Base-by-base conservation (phyloP, 345 rosid genomes). In the Eucalyptus tenuipes region DNA sequence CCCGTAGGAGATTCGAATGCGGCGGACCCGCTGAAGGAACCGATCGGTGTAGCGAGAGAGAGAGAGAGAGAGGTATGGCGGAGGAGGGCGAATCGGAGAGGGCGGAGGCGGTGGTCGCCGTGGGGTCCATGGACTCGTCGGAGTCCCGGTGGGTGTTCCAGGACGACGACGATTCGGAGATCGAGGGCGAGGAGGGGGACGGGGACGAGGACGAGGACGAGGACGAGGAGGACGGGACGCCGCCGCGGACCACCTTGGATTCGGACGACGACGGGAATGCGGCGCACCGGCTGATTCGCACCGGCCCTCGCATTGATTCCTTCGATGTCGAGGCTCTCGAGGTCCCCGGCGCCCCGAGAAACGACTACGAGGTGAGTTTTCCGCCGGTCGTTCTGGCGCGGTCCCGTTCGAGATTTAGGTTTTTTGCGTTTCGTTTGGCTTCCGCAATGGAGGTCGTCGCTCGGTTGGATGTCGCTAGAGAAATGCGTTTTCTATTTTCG, bases 281-380 rank as follows among this genome's bases (percentile, higher is more conserved):
- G 8, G 98, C 93, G 92, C 97, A 97, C 80, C 94, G 95, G 45
- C 87, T 98, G 95, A 93, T 98, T 92, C 98, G 99, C 31, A 97
- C 98, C 17, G 98, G 98, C 10, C 98, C 96, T 11, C 97, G 93
- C 90, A 92, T 94, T 79, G 99, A 98, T 89, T 97, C 98, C 31
- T 98, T 98, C 87, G 99, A 98, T 90, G 99, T 97, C 29, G 99
- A 98, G 90, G 99, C 99, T 25, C 96, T 97, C 42, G 99, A 98
- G 90, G 95, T 98, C 88, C 99, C 97, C 5, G 96, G 99, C 50
- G 97, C 95, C 45, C 95, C 92, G 4, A 93, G 97, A 88, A 94
- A 92, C 87, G 94, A 97, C 49, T 95, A 94, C 91, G 97, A 97
- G 98, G 99, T 96, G 40, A 89, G 81, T 7, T 31, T 52, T 25